Base-by-base conservation (phyloP, 345 rosid species). In the Leavenworthia alabamica region DNA sequence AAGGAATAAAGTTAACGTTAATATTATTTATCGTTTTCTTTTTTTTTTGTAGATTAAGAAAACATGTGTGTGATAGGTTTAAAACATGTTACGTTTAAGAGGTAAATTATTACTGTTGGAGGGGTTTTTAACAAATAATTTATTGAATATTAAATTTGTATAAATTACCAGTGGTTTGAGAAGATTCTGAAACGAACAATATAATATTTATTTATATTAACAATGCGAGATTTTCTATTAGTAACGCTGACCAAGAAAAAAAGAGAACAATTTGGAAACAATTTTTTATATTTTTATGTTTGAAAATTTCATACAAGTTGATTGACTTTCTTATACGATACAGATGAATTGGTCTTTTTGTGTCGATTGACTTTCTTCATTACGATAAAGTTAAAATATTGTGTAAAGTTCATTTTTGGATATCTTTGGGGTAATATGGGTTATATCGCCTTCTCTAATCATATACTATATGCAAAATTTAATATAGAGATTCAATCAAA, bases 361-460 rank as follows among this genome's bases (percentile, higher is more conserved):
- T 48, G 57, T 47, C 17, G 33, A 40, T 49, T 67, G 72, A 58
- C 58, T 1, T 20, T 20, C 49, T 67, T 66, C 56, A 37, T 9
- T 8, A 40, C 41, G 7, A 8, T 3, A 31, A 8, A 32, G 11
- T 48, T 39, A 16, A 15, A 14, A 28, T 16, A 3, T 41, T 28
- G 16, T 39, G 56, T 27, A 69, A 69, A 69, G 62, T 69, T 7
- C 62, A 26, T 53, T 44, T 69, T 69, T 53, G 67, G 62, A 61
- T 60, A n/a, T 11, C 31, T 33, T 23, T 16, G 14, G 39, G 35
- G 23, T 13, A 15, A 12, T 15, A 56, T 47, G 8, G 1, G 36
- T 22, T 33, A 12, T 32, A n/a, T n/a, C n/a, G n/a, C n/a, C 15
- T 23, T 50, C 45, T 32, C 16, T 17, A 10, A 3, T 54, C 43